Evolutionary conservation across 148 eudicot species (phyloP).

Genomic region (Oxyria digyna): DNA sequence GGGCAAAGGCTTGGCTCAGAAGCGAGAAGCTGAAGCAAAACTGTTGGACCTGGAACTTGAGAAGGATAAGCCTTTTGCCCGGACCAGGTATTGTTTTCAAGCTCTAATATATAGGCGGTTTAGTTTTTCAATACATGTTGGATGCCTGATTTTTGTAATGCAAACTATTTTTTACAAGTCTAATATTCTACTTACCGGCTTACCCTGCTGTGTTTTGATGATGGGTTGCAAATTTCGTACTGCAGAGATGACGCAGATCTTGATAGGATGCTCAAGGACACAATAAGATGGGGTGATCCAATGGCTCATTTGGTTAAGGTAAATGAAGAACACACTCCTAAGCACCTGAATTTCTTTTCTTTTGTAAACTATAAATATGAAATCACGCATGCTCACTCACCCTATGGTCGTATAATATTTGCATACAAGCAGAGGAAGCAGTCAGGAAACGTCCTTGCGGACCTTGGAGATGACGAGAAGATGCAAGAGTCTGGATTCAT

Average conservation of each 20-base stretch:
- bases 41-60: too few species aligned
- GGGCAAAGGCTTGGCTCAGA: conserved; percentile 99
- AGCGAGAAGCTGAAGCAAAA: conserved; percentile 82
- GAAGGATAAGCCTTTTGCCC: too few species aligned
- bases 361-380: not conserved
- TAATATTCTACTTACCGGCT: not conserved
- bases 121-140: not conserved
- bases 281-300: conserved; percentile 97
- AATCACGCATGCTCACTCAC: too few species aligned
- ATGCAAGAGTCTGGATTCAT: conserved; percentile 89
- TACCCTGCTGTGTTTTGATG: not conserved
- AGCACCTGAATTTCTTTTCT: not conserved
- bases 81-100: too few species aligned
- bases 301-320: conserved; percentile 98
- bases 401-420: not conserved
- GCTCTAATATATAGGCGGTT: not conserved
- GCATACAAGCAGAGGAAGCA: conserved; percentile 19
- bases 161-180: too few species aligned
- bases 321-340: not conserved
- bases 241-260: conserved; percentile 51
- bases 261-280: conserved; percentile 57
- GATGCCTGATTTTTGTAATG: not conserved
- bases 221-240: not conserved
- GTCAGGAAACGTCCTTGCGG: conserved; percentile 32
- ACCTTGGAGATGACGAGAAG: conserved; percentile 60